phyloP scores from a whole-genome alignment of 1,284 basidiomycete species.

The Leccinum subfulvum region DNA sequence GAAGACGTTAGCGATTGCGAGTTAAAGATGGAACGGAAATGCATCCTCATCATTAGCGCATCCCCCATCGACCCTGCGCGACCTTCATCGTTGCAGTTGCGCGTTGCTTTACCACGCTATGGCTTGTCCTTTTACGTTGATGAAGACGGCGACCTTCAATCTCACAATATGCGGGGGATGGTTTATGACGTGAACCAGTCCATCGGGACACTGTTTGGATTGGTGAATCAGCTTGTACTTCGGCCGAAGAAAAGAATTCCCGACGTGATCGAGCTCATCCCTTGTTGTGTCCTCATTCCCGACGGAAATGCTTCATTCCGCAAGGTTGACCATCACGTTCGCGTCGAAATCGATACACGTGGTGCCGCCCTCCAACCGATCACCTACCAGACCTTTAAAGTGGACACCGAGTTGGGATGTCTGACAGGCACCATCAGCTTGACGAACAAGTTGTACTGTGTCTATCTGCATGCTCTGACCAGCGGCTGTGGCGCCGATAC shows the following conservation, averaged over 20 bases:
- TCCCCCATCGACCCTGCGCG: slow-evolving; percentile 7
- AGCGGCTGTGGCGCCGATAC: slow-evolving; percentile 43
- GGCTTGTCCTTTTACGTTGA: slow-evolving; percentile 38
- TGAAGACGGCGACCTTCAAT: slow-evolving; percentile 29
- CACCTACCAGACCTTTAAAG: slow-evolving; percentile 37
- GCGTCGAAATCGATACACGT: slow-evolving; percentile 23
- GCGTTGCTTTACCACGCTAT: slow-evolving; percentile 42
- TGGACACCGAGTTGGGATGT: slow-evolving; percentile 41
- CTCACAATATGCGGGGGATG: slow-evolving; percentile 4
- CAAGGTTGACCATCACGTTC: slow-evolving; percentile 27
- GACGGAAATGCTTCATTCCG: slow-evolving; percentile 22
- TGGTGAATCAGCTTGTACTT: slow-evolving; percentile 1
- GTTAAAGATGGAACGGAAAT: slow-evolving; percentile 33
- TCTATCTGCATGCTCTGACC: slow-evolving; percentile 47
- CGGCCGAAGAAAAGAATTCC: neutral
- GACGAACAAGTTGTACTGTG: slow-evolving; percentile 38
- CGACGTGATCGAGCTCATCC: neutral
- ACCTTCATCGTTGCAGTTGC: slow-evolving; percentile 18
- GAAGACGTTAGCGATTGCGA: slow-evolving; percentile 25
- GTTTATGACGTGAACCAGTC: slow-evolving; percentile 1
- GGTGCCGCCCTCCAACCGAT: slow-evolving; percentile 5
- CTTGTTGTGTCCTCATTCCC: neutral
- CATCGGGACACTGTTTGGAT: neutral
- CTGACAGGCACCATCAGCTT: slow-evolving; percentile 36
- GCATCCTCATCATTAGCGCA: slow-evolving; percentile 21